A percentile compares a stretch with the other conserved stretches of the same genome.
Evolutionary conservation across 768 basidiomycete genomes (phyloP).

Genomic region (Leccinum boreale): DNA sequence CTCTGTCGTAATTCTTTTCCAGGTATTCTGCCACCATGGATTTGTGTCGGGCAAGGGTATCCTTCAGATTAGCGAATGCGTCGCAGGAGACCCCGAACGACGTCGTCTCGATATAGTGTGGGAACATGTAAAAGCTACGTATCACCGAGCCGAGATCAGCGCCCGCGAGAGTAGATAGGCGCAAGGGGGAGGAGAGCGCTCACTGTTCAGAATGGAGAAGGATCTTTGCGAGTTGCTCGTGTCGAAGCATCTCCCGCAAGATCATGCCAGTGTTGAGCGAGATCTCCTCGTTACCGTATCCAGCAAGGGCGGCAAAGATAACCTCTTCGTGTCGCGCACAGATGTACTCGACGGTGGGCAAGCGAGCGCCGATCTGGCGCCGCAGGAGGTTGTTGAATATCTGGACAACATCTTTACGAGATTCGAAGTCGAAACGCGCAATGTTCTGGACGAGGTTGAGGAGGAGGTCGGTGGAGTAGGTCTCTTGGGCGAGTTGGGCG

Average conservation of each 20-base stretch:
- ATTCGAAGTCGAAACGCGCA: slow-evolving; percentile 90
- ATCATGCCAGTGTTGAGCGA: slow-evolving; percentile 99
- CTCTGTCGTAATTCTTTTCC: slow-evolving; percentile 95
- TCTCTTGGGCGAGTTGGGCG: slow-evolving; percentile 94
- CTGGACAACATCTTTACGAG: slow-evolving; percentile 80
- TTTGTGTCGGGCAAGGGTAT: slow-evolving; percentile 95
- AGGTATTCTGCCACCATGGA: slow-evolving; percentile 97
- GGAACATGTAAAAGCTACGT: slow-evolving; percentile 69
- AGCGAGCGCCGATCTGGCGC: slow-evolving; percentile 89
- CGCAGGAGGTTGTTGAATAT: slow-evolving; percentile 87
- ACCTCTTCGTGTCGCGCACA: slow-evolving; percentile 70
- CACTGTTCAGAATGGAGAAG: slow-evolving; percentile 92
- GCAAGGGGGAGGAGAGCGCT: slow-evolving; percentile 33
- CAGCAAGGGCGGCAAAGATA: slow-evolving; percentile 81
- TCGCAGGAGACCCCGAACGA: slow-evolving; percentile 99
- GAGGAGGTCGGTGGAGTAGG: slow-evolving; percentile 87
- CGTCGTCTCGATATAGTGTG: slow-evolving; percentile 94
- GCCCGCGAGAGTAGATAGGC: neutral
- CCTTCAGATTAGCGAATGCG: slow-evolving; percentile 96
- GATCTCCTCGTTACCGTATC: slow-evolving; percentile 94
- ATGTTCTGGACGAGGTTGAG: slow-evolving; percentile 78
- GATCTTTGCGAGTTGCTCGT: slow-evolving; percentile 88
- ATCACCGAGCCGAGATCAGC: neutral
- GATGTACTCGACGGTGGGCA: slow-evolving; percentile 97
- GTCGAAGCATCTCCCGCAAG: slow-evolving; percentile 91